Percentiles rank a stretch among this genome's conserved stretches.
These are phyloP conservation scores for Lodderomyces orthopsilosis DNA, from an alignment of 1,139 yeast species.

Conservation along the genomic window DNA sequence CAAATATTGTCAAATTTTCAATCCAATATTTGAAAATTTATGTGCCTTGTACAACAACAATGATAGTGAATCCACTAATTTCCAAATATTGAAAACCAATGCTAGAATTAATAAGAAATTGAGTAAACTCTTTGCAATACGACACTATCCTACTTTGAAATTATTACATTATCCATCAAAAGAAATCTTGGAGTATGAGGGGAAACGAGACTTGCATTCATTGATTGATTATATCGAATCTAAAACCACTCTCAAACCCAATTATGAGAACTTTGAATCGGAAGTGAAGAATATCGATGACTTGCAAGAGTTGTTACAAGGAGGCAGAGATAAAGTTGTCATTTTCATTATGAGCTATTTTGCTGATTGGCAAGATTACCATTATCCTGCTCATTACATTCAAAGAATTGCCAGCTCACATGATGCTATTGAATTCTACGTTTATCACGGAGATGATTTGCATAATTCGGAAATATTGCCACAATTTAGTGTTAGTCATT, in stretches of 20 bases:
- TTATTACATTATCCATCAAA: constrained; percentile 28
- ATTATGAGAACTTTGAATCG: constrained; percentile 19
- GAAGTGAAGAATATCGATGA: constrained; percentile 11
- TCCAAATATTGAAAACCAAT: constrained; percentile 35
- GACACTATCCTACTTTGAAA: constrained; percentile 33
- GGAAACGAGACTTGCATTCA: constrained; percentile 23
- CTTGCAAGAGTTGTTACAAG: constrained; percentile 8
- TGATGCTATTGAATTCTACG: constrained; percentile 19
- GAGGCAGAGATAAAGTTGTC: constrained; percentile 18
- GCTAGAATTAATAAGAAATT: constrained; percentile 24
- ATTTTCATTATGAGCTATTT: constrained; percentile 26
- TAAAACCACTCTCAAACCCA: constrained; percentile 16
- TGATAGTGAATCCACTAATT: constrained; percentile 8
- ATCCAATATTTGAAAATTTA: constrained; percentile 37
- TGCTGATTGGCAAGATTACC: constrained; percentile 31
- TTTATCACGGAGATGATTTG: constrained; percentile 25
- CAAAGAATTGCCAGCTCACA: constrained; percentile 25
- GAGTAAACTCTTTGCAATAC: constrained; percentile 24
- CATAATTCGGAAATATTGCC: constrained; percentile 20
- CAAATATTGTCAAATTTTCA: constrained; percentile 33
- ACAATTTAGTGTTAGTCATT: constrained; percentile 28
- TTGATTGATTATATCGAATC: constrained; percentile 16
- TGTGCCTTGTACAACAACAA: constrained; percentile 25
- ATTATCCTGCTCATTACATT: constrained; percentile 35
- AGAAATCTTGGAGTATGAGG: constrained; percentile 23